Evolutionary conservation across 1,284 basidiomycete genomes (phyloP).

Genomic region (Laetiporus sulphureus): DNA sequence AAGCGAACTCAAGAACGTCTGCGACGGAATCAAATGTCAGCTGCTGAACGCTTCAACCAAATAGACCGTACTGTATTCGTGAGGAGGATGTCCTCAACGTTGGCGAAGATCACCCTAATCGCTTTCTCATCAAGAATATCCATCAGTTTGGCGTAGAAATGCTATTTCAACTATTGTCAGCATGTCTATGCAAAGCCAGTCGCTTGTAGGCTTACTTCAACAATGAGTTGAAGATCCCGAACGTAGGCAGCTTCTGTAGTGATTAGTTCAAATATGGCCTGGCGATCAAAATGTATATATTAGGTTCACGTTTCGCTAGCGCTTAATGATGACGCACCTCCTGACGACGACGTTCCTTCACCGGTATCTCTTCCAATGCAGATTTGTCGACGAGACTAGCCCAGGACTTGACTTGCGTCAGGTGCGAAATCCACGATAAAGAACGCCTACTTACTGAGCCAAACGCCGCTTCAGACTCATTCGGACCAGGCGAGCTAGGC

Average conservation of each 20-base stretch:
- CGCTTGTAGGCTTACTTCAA: slow-evolving; percentile 53
- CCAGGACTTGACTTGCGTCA: slow-evolving; percentile 61
- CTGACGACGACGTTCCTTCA: slow-evolving; percentile 78
- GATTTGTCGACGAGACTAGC: slow-evolving; percentile 81
- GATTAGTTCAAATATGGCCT: slow-evolving; percentile 90
- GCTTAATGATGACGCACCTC: slow-evolving; percentile 47
- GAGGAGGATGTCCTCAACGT: slow-evolving; percentile 86
- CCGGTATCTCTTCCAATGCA: slow-evolving; percentile 72
- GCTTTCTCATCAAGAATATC: slow-evolving; percentile 73
- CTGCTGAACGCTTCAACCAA: not conserved
- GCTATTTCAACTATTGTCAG: slow-evolving; percentile 25
- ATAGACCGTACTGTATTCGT: slow-evolving; percentile 66
- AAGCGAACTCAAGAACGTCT: slow-evolving; percentile 79
- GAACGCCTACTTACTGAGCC: slow-evolving; percentile 52
- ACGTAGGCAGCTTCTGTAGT: slow-evolving; percentile 85
- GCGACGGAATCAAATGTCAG: slow-evolving; percentile 7
- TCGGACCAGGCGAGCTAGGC: slow-evolving; percentile 11
- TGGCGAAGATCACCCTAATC: slow-evolving; percentile 83
- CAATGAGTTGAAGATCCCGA: slow-evolving; percentile 83
- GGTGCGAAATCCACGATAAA: not conserved
- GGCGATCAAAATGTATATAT: not conserved
- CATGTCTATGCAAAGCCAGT: not conserved
- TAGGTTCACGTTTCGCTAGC: not conserved
- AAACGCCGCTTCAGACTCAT: slow-evolving; percentile 34
- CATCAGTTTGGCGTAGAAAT: slow-evolving; percentile 82